Evolutionary conservation across 2,329 filamentous ascomycete genomes (phyloP).

Genomic region (Sporothrix schenckii): DNA sequence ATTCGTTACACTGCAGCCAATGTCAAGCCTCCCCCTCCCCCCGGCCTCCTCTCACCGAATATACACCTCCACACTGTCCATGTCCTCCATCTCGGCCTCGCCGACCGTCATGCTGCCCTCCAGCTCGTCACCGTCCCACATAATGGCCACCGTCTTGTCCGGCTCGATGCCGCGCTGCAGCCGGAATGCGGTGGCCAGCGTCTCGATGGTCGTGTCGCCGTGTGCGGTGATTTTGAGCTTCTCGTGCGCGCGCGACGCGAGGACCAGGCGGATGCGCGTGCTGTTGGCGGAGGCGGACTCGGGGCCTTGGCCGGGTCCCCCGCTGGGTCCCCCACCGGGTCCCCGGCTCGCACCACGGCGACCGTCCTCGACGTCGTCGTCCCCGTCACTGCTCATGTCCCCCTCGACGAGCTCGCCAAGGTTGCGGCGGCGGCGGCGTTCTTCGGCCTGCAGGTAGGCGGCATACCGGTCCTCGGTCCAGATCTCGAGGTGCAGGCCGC

Average conservation of each 20-base stretch:
- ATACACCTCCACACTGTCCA: slow-evolving; percentile 75
- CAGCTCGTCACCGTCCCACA: slow-evolving; percentile 76
- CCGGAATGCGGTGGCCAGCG: slow-evolving; percentile 65
- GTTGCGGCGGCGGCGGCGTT: slow-evolving; percentile 50
- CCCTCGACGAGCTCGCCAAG: slow-evolving; percentile 45
- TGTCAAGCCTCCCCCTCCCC: background rate
- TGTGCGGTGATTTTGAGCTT: slow-evolving; percentile 56
- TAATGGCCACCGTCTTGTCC: slow-evolving; percentile 61
- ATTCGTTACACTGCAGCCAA: background rate
- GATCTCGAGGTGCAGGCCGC: slow-evolving; percentile 72
- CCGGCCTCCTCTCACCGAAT: slow-evolving; percentile 50
- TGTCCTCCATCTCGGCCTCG: slow-evolving; percentile 72
- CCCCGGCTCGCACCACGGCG: background rate
- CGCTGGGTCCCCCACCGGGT: too few relatives aligned
- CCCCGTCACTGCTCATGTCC: slow-evolving; percentile 40
- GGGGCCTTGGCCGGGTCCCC: slow-evolving; percentile 27
- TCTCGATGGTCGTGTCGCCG: slow-evolving; percentile 61
- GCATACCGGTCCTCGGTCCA: slow-evolving; percentile 69
- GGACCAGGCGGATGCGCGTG: slow-evolving; percentile 51
- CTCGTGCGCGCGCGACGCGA: slow-evolving; percentile 57
- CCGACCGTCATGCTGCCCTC: slow-evolving; percentile 62
- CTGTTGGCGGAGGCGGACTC: slow-evolving; percentile 29
- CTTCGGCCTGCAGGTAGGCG: slow-evolving; percentile 53
- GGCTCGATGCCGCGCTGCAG: slow-evolving; percentile 54
- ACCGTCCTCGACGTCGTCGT: slow-evolving; percentile 35